Base-by-base conservation (phyloP, 2,329 filamentous ascomycete genomes). In the Colletotrichum acutatum region DNA sequence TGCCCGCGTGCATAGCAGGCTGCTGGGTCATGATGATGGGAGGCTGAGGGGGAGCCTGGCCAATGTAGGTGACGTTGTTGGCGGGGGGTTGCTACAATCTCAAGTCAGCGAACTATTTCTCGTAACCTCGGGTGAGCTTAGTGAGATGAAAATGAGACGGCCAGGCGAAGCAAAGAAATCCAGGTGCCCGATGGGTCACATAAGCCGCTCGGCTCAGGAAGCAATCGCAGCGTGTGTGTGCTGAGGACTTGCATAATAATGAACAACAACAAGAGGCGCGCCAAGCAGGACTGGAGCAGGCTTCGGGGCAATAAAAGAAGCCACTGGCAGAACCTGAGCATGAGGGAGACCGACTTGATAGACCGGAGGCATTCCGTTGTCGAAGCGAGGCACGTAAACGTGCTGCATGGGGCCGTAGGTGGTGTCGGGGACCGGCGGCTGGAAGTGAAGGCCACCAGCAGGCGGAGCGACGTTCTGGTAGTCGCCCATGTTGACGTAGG, bases 391-490 rank as follows among this genome's bases (percentile, higher is more conserved):
- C 65, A 88, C 81, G 76, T 90, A 91, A 24, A 85, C 84, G 75
- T 91, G 89, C 32, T 84, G 77, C 70, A 88, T 87, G 2, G 88
- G 86, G 4, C 90, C 90, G 78, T 86, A 84, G 56, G 86, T 87
- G 19, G 89, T 90, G 75, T 90, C 88, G 4, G 89, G 88, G 19
- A 90, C 88, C 32, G 87, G 89, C 1, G 90, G 90, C 77, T 91
- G 87, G 76, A 88, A 91, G 78, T 89, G 86, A 62, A 87, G 78
- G 66, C 86, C 86, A 60, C 77, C 78, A 34, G 82, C 79, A 54
- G 84, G 82, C 75, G 83, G 86, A n/a, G 76, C 78, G n/a, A 81
- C 74, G 75, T 85, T 84, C 74, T 82, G 81, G 76, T 88, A 87
- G 71, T 83, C 82, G 66, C 80, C 82, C 83, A 83, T 84, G 74